Conservation (phyloP, 2,329 filamentous ascomycete species). For the Hymenoscyphus albidus region DNA sequence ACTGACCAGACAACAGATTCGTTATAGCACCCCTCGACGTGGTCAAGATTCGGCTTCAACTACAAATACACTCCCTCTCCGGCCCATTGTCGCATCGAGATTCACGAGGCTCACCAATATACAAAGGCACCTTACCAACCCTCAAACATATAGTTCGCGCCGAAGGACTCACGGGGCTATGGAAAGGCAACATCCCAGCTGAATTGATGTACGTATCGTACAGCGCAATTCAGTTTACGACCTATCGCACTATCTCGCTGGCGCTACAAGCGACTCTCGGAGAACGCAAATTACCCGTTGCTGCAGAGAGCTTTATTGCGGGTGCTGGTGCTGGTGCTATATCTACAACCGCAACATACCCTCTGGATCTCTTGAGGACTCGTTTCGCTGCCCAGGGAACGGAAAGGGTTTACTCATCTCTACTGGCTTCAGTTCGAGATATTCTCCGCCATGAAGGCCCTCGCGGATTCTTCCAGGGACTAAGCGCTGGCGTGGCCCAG, state of each 20-base stretch:
- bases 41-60: constrained; percentile 94
- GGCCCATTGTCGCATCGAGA: constrained; percentile 60
- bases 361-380: constrained; percentile 86
- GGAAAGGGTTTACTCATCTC: constrained; percentile 71
- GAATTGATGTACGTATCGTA: constrained; percentile 94
- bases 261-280: constrained; percentile 47
- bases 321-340: constrained; percentile 79
- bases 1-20: constrained; percentile 55
- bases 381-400: constrained; percentile 93
- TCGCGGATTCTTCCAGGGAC: constrained; percentile 81
- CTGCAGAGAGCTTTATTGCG: constrained; percentile 75
- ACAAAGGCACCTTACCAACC: constrained; percentile 75
- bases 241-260: constrained; percentile 73
- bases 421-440: constrained; percentile 64
- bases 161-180: constrained; percentile 82
- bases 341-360: constrained; percentile 83
- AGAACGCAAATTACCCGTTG: constrained; percentile 51
- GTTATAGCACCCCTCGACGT: constrained; percentile 94
- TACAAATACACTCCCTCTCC: constrained; percentile 76
- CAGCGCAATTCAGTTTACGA: constrained; percentile 81
- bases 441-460: constrained; percentile 74
- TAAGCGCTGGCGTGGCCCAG: constrained; percentile 76
- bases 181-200: constrained; percentile 97
- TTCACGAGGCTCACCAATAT: constrained; percentile 47
- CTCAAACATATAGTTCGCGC: constrained; percentile 70